Base-by-base conservation (phyloP, 208 protist genomes). In the Blechomonas ayalai region DNA sequence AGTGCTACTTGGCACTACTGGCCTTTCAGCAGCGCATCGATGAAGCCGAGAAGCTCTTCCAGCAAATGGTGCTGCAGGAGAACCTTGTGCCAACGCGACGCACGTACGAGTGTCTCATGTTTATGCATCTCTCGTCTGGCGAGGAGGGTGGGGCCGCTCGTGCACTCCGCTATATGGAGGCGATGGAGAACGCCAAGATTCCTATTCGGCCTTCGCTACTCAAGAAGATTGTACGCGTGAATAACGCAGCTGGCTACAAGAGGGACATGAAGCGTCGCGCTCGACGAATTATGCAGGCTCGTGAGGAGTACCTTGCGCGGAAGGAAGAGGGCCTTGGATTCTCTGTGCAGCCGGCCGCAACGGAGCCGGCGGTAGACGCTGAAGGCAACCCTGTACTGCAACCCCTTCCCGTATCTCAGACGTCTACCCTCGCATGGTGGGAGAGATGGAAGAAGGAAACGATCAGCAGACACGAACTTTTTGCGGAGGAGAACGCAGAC, bases 191-290 rank as follows among this genome's bases (percentile, higher is more conserved):
- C 23, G 61, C 80, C 10, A 51, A 55, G 27, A 73, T 91, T 23
- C 66, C 56, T 3, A 61, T 91, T n/a, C 76, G 72, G n/a, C 62
- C 79, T 2, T 76, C 77, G 10, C 61, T 91, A 3, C 45, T 95
- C 12, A 86, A 85, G 54, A 87, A 91, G 55, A 90, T 95, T 38
- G 80, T 89, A 20, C 79, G 80, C 7, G 81, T 95, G 16, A 76
- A 88, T 51, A 83, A 91, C 61, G 82, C 72, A 0, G 73, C 80
- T 0, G 80, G 77, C n/a, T 95, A 95, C 64, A 89, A 81, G 59
- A 68, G 86, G 27, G 86, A 95, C 47, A 95, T 95, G 86, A 95
- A 95, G 64, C 73, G 86, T 6, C 72, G 86, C n/a, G 86, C 82
- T 1, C 76, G 86, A 19, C 82, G 86, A n/a, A 95, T 95, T 48